A percentile compares a stretch with the other conserved stretches of the same genome.
phyloP scores from a whole-genome alignment of 2,329 filamentous ascomycete genomes.

The Huntiella abstrusa region DNA sequence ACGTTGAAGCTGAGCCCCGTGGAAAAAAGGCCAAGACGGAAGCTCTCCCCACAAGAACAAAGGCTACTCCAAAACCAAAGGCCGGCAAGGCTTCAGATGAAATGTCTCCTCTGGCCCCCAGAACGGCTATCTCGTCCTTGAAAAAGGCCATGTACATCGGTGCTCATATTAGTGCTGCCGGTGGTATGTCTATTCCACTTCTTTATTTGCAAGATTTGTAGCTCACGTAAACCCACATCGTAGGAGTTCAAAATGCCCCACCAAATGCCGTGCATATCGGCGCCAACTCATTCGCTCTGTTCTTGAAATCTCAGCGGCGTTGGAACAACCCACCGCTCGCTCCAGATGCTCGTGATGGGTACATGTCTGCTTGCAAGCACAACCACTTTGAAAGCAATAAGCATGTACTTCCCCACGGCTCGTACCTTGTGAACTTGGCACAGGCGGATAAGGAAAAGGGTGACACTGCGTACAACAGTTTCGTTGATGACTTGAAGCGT shows the following conservation, averaged over 20 bases:
- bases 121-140: conserved; percentile 45
- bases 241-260: conserved; percentile 78
- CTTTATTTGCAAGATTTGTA: neutral
- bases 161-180: conserved; percentile 78
- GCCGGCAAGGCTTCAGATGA: conserved; percentile 19
- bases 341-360: conserved; percentile 46
- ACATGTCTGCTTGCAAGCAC: conserved; percentile 46
- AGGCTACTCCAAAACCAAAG: conserved; percentile 14
- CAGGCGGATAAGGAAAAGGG: conserved; percentile 65
- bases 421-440: conserved; percentile 90
- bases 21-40: conserved; percentile 26
- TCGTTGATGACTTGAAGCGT: conserved; percentile 70
- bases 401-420: conserved; percentile 78
- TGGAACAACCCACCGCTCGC: conserved; percentile 72
- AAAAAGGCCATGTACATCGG: conserved; percentile 64
- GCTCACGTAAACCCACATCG: neutral
- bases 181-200: conserved; percentile 37
- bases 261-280: conserved; percentile 63
- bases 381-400: conserved; percentile 52
- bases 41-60: conserved; percentile 5
- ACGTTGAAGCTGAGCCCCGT: conserved; percentile 13
- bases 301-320: conserved; percentile 90
- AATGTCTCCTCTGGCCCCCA: conserved; percentile 43
- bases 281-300: conserved; percentile 83
- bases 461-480: conserved; percentile 65